Evolutionary conservation across 306 rosid genomes (phyloP).

Genomic region (Quercus bicolor): DNA sequence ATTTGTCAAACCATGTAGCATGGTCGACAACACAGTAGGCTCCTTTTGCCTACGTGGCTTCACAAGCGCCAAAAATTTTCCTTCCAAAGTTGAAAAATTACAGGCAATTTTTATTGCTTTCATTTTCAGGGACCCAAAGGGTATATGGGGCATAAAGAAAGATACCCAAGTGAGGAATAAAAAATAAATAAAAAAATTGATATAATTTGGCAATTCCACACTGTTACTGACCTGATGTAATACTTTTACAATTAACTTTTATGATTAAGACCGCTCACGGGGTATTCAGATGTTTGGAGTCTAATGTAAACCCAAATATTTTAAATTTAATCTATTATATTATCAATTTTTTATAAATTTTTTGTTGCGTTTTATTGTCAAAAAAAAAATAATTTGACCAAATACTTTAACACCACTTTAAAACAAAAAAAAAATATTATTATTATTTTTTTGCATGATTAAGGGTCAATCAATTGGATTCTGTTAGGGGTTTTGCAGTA

Average conservation of each 20-base stretch:
- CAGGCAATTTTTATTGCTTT: too few relatives aligned
- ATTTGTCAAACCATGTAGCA: background rate
- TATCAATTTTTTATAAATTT: too few relatives aligned
- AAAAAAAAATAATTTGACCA: too few relatives aligned
- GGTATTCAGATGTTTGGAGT: too few relatives aligned
- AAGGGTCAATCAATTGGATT: slow-evolving; percentile 22
- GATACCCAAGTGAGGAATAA: background rate
- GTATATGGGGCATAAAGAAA: background rate
- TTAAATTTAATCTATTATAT: too few relatives aligned
- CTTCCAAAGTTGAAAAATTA: background rate
- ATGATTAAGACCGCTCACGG: background rate
- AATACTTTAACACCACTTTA: too few relatives aligned
- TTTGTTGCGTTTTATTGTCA: too few relatives aligned
- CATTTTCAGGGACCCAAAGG: background rate
- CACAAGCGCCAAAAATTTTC: slow-evolving; percentile 26
- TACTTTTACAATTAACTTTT: background rate
- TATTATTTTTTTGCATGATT: too few relatives aligned
- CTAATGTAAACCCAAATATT: too few relatives aligned
- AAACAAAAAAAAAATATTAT: too few relatives aligned
- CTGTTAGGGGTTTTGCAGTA: slow-evolving; percentile 23
- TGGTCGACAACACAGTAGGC: background rate
- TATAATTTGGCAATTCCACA: background rate
- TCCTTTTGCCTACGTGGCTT: slow-evolving; percentile 32
- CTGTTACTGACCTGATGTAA: background rate
- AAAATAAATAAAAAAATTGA: background rate